A percentile compares a stretch with the other conserved stretches of the same genome.
Conservation (phyloP, 2,329 filamentous ascomycete genomes). For the Verticillium nonalfalfae region DNA sequence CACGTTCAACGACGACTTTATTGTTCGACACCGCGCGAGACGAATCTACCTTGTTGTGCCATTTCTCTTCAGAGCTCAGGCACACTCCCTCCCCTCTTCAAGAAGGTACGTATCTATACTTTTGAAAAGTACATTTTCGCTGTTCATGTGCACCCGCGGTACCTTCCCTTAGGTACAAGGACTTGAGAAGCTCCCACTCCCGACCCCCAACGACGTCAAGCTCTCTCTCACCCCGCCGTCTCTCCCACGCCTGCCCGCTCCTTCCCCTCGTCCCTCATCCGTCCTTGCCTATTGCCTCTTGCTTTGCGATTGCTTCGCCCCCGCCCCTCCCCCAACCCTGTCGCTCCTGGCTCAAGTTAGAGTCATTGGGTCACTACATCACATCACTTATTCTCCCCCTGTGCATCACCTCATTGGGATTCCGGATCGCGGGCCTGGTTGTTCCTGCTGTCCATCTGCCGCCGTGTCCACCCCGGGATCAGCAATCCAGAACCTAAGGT, state of each 20-base stretch:
- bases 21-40: background rate
- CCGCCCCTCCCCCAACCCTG: background rate
- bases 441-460: background rate
- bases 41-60: background rate
- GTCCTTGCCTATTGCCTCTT: background rate
- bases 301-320: constrained; percentile 1
- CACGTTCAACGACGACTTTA: background rate
- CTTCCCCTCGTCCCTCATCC: background rate
- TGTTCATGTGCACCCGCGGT: background rate
- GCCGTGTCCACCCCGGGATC: background rate
- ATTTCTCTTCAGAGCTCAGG: background rate
- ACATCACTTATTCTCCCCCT: background rate
- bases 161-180: background rate
- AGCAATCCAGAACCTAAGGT: background rate
- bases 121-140: background rate
- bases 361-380: background rate
- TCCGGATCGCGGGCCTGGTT: background rate
- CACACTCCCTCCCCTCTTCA: background rate
- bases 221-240: background rate
- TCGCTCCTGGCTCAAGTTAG: background rate
- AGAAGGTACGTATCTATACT: background rate
- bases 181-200: background rate
- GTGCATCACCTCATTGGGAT: background rate
- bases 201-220: background rate
- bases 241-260: background rate